Percentiles rank a stretch among this genome's conserved stretches.
These are phyloP conservation scores for Aspergillus ibericus DNA, from an alignment of 2,329 filamentous ascomycete genomes.

Conservation along the genomic window DNA sequence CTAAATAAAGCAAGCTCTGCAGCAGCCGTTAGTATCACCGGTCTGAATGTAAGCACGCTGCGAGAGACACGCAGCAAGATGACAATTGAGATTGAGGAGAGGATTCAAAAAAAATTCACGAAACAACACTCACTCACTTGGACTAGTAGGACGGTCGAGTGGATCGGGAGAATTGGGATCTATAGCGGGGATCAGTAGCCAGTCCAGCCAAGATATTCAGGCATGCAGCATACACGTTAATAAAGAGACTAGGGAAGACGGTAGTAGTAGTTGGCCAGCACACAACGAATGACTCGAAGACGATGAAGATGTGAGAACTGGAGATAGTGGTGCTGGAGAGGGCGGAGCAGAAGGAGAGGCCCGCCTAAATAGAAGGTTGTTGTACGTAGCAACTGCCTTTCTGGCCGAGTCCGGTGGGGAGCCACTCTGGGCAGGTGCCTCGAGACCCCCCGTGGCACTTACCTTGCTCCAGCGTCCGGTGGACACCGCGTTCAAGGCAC, in stretches of 20 bases:
- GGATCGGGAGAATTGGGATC: background rate
- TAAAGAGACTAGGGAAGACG: conserved; percentile 1
- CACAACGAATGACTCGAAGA: conserved; percentile 2
- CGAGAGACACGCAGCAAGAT: background rate
- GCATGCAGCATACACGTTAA: background rate
- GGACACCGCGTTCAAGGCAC: background rate
- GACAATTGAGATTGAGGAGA: background rate
- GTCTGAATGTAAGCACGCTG: background rate
- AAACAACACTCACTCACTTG: background rate
- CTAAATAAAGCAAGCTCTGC: background rate
- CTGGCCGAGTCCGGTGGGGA: background rate
- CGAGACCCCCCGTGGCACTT: background rate
- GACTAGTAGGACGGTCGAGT: background rate
- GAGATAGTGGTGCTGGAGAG: background rate
- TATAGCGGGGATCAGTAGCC: background rate
- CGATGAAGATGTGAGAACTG: background rate
- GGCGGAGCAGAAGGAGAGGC: background rate
- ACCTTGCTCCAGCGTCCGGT: background rate
- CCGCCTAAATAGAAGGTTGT: background rate
- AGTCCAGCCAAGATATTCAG: background rate
- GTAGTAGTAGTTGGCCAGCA: background rate
- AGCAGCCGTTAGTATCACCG: background rate
- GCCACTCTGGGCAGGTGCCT: background rate
- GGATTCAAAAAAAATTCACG: background rate
- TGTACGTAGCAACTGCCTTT: background rate